These are phyloP conservation scores for Penicillium canescens DNA, from an alignment of 495 filamentous ascomycete genomes.

Conservation along the genomic window DNA sequence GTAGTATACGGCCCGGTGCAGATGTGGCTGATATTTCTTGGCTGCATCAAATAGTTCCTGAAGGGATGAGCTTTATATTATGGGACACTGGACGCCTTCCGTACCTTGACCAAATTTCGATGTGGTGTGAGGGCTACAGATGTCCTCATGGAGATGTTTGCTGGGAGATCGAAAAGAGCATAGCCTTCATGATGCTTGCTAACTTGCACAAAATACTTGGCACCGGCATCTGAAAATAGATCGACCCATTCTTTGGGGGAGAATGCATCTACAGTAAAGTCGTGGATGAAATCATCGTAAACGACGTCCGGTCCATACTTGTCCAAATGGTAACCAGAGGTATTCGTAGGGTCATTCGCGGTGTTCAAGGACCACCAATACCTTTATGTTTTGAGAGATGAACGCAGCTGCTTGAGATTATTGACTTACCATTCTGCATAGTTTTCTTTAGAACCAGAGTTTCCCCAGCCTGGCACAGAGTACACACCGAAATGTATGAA, in stretches of 20 bases:
- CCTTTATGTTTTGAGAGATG: conserved; percentile 6
- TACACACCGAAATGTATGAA: conserved; percentile 61
- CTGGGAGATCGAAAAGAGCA: conserved; percentile 51
- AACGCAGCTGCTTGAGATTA: not conserved
- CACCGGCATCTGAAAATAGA: conserved; percentile 53
- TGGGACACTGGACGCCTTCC: not conserved
- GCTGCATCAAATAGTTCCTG: conserved; percentile 55
- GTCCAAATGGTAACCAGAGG: conserved; percentile 49
- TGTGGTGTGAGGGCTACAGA: conserved; percentile 45
- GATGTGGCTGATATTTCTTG: conserved; percentile 45
- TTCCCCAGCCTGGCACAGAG: conserved; percentile 56
- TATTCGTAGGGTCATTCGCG: conserved; percentile 26
- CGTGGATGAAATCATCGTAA: conserved; percentile 57
- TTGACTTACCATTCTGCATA: conserved; percentile 53
- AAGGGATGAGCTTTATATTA: conserved; percentile 11
- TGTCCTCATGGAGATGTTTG: conserved; percentile 42
- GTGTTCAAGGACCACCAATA: conserved; percentile 43
- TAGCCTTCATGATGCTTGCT: conserved; percentile 56
- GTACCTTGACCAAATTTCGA: conserved; percentile 33
- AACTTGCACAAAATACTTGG: conserved; percentile 56
- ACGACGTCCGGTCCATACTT: conserved; percentile 50
- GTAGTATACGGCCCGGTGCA: conserved; percentile 53
- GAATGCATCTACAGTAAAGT: conserved; percentile 51
- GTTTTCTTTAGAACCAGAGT: conserved; percentile 45
- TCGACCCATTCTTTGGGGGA: conserved; percentile 58